A percentile compares a stretch with the other conserved stretches of the same genome.
Conservation (phyloP, 176 grass and related monocot species). For the Bolboschoenus planiculmis region DNA sequence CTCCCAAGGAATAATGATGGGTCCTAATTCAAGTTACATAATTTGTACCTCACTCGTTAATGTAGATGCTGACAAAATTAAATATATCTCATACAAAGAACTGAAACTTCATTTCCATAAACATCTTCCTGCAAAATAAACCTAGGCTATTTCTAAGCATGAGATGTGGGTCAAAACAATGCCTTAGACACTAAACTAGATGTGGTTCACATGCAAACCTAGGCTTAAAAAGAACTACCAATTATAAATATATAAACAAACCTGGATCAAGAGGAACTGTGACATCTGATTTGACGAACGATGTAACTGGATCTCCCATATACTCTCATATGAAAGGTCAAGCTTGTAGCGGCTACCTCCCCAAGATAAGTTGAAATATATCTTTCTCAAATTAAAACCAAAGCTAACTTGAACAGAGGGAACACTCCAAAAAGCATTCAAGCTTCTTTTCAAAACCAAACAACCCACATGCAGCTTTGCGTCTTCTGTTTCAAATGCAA, state of each 20-base stretch:
- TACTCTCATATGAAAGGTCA: slow-evolving; percentile 84
- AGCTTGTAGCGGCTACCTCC: slow-evolving; percentile 40
- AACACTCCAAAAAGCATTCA: slow-evolving; percentile 40
- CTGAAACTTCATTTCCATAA: not conserved
- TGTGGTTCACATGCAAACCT: not conserved
- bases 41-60: not conserved
- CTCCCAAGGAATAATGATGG: not conserved
- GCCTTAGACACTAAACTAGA: not conserved
- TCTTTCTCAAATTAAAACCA: slow-evolving; percentile 69
- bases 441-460: slow-evolving; percentile 40
- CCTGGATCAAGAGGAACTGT: slow-evolving; percentile 78
- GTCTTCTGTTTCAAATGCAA: slow-evolving; percentile 41
- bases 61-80: not conserved
- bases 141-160: not conserved
- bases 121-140: not conserved
- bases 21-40: not conserved
- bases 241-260: slow-evolving; percentile 23
- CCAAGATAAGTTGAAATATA: slow-evolving; percentile 36
- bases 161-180: not conserved
- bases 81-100: not conserved
- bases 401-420: slow-evolving; percentile 43
- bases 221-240: not conserved
- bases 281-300: slow-evolving; percentile 41
- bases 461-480: slow-evolving; percentile 51
- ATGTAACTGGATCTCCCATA: slow-evolving; percentile 90